These are phyloP conservation scores for Carallia pectinifolia DNA, from an alignment of 345 rosid species.

Conservation along the genomic window DNA sequence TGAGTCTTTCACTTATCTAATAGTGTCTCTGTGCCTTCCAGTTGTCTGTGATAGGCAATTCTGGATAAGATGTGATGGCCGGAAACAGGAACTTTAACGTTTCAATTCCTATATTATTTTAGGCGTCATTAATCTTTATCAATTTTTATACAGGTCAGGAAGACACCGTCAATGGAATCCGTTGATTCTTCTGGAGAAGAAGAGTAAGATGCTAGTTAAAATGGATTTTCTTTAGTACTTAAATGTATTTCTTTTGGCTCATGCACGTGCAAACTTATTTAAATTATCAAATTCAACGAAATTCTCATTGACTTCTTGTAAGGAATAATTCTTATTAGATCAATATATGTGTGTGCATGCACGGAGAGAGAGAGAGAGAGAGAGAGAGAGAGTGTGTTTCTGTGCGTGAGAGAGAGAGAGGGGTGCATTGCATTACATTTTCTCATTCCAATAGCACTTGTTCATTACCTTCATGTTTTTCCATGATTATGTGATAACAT, in stretches of 20 bases:
- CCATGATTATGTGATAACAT: not conserved
- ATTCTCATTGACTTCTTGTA: not conserved
- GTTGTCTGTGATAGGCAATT: not conserved
- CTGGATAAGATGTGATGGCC: not conserved
- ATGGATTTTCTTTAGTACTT: constrained; percentile 9
- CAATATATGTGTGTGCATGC: not conserved
- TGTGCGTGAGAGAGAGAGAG: no score
- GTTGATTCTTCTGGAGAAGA: constrained; percentile 97
- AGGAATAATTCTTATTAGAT: not conserved
- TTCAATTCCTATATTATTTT: constrained; percentile 8
- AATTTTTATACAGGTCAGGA: constrained; percentile 59
- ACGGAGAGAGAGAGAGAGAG: no score
- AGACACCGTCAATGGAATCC: constrained; percentile 81
- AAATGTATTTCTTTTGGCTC: constrained; percentile 5
- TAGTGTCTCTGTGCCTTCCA: not conserved
- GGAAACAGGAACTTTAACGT: not conserved
- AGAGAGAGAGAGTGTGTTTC: no score
- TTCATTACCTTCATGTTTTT: not conserved
- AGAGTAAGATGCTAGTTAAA: constrained; percentile 62
- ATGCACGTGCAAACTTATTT: constrained; percentile 3
- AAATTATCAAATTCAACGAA: not conserved
- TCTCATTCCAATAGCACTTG: not conserved
- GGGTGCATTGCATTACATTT: not conserved
- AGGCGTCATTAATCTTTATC: constrained; percentile 13
- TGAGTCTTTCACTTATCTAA: not conserved